phyloP scores from a whole-genome alignment of 805 yeast species.

The Candida ulmi region DNA sequence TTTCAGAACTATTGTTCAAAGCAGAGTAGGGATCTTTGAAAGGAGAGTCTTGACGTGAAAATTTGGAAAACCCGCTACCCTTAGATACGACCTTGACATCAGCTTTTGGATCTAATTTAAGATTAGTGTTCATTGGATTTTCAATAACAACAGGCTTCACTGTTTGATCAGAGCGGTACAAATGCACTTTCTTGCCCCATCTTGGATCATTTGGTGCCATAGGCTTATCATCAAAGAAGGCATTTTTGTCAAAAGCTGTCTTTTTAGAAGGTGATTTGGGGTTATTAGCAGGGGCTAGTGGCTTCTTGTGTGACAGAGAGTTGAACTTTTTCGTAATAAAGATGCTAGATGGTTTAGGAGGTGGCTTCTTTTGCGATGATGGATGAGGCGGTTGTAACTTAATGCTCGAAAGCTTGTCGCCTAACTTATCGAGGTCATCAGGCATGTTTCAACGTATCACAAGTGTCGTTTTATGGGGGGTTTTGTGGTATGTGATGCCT shows the following conservation, averaged over 20 bases:
- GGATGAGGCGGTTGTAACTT: not conserved
- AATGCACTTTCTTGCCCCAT: conserved; percentile 16
- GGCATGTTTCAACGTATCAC: too few relatives aligned
- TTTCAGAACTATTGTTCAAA: conserved; percentile 10
- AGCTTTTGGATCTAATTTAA: conserved; percentile 6
- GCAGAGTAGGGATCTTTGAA: conserved; percentile 20
- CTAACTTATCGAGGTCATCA: not conserved
- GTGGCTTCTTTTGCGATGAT: not conserved
- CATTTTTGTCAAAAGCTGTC: conserved; percentile 9
- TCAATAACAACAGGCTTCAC: conserved; percentile 4
- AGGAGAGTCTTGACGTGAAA: conserved; percentile 15
- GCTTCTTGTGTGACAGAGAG: conserved; percentile 12
- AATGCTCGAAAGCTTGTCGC: not conserved
- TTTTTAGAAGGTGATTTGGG: conserved; percentile 2
- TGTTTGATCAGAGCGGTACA: not conserved
- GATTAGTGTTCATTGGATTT: conserved; percentile 7
- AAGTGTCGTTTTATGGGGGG: too few relatives aligned
- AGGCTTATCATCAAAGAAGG: conserved; percentile 15
- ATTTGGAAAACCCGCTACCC: conserved; percentile 14
- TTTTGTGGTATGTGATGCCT: too few relatives aligned
- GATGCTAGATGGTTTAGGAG: conserved; percentile 14
- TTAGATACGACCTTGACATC: conserved; percentile 9
- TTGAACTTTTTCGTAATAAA: conserved; percentile 17
- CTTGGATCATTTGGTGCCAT: conserved; percentile 17
- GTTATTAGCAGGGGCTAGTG: not conserved